Percentiles rank a stretch among this genome's conserved stretches.
Evolutionary conservation across 768 basidiomycete species (phyloP).

Genomic region (Tylopilus subfusipes): DNA sequence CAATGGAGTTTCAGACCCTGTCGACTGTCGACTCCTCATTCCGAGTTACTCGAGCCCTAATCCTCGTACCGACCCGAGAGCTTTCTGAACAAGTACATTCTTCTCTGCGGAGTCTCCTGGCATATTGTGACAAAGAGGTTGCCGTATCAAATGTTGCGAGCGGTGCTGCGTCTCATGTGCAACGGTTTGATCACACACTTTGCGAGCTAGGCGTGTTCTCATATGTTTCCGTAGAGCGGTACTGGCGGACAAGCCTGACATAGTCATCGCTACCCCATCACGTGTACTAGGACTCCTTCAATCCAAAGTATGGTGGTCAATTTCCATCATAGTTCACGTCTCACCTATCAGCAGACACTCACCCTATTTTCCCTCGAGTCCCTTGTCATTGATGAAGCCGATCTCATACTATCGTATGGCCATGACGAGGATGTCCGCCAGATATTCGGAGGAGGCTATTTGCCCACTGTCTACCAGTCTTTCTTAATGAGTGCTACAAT

Average conservation of each 20-base stretch:
- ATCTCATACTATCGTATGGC: constrained; percentile 94
- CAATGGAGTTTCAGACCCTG: constrained; percentile 32
- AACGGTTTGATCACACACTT: constrained; percentile 48
- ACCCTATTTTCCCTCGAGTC: constrained; percentile 67
- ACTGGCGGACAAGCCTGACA: constrained; percentile 70
- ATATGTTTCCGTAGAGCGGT: constrained; percentile 37
- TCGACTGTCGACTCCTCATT: constrained; percentile 38
- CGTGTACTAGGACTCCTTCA: constrained; percentile 65
- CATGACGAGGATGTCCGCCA: constrained; percentile 86
- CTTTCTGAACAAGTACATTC: constrained; percentile 84
- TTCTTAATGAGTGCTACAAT: constrained; percentile 98
- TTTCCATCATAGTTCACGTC: neutral
- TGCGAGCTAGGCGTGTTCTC: neutral
- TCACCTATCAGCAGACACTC: constrained; percentile 48
- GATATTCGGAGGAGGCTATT: constrained; percentile 62
- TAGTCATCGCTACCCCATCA: constrained; percentile 78
- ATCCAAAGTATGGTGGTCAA: constrained; percentile 50
- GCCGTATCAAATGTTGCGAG: constrained; percentile 71
- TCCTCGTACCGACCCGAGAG: constrained; percentile 89
- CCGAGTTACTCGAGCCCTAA: constrained; percentile 67
- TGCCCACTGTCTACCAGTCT: constrained; percentile 82
- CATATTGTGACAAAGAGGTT: constrained; percentile 79
- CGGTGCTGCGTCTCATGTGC: constrained; percentile 65
- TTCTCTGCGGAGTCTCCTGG: constrained; percentile 60
- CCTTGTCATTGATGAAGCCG: constrained; percentile 96